Base-by-base conservation (phyloP, 192 early-diverging fungal genomes). In the Polychytrium aggregatum region DNA sequence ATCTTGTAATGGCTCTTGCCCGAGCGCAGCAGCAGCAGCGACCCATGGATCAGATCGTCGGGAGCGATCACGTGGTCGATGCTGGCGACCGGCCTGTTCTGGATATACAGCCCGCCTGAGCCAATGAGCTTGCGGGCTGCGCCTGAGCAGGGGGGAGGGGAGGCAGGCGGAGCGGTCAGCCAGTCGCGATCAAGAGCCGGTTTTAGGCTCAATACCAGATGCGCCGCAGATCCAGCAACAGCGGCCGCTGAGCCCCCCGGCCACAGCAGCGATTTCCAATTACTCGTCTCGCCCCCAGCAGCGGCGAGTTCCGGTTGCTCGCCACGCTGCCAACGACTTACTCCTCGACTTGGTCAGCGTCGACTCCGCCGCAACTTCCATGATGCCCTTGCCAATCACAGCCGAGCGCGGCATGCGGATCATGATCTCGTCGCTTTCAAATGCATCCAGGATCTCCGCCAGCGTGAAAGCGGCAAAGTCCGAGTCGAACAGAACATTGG, bases 91-190 rank as follows among this genome's bases (percentile, higher is more conserved):
- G 81, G 65, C 24, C 49, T 33, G 46, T 84, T 80, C 69, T 82
- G 82, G 18, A 86, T 49, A 52, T 97, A 97, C 24, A 97, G 57
- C 0, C 92, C 92, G 17, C 90, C 87, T 2, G 76, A 57, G 26
- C 75, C 74, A 43, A 82, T 71, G 26, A 88, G 61, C 38, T 90
- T 86, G 31, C 81, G 64, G 0, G 87, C 86, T 31, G 83, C 86
- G 13, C 82, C 82, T 83, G 56, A 28, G 20, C 17, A 44, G n/a
- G n/a, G n/a, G n/a, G n/a, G n/a, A n/a, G n/a, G n/a, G n/a, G n/a
- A n/a, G n/a, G n/a, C n/a, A n/a, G 28, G 38, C 31, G 5, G 10
- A 8, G 41, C 41, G 6, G 41, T 27, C 11, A 4, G 41, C 41
- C 5, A 42, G 5, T 8, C 5, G 21, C 6, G 26, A 42, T 42